Conservation (phyloP, 164 flowering plant genomes). For the Sextonia rubra region DNA sequence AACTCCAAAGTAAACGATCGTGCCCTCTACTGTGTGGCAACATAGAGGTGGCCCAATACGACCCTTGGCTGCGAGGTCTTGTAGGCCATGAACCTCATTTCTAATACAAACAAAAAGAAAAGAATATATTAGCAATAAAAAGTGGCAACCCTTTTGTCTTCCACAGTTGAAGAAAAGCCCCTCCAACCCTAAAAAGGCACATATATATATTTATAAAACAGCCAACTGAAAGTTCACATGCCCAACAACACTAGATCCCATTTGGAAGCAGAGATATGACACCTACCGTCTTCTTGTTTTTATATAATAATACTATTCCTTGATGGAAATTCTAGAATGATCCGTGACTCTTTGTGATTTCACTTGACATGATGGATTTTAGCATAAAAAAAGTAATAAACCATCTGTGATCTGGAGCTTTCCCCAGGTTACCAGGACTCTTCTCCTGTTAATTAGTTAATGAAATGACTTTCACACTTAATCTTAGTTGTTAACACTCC, state of each 20-base stretch:
- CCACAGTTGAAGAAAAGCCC: too few relatives aligned
- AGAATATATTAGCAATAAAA: too few relatives aligned
- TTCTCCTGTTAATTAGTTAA: not conserved
- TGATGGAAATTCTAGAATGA: conserved; percentile 30
- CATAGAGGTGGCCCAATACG: too few relatives aligned
- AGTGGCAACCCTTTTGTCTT: too few relatives aligned
- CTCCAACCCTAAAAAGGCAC: too few relatives aligned
- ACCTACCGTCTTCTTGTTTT: conserved; percentile 8
- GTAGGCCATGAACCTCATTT: too few relatives aligned
- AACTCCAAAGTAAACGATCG: too few relatives aligned
- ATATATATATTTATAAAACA: not conserved
- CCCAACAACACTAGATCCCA: conserved; percentile 12
- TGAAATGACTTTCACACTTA: not conserved
- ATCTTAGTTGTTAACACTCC: not conserved
- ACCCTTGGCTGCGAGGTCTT: too few relatives aligned
- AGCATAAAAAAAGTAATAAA: not conserved
- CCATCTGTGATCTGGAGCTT: not conserved
- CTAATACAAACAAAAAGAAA: too few relatives aligned
- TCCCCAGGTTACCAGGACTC: too few relatives aligned
- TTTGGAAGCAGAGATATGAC: conserved; percentile 4
- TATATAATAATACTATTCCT: not conserved
- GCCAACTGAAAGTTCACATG: conserved; percentile 26
- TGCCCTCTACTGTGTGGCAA: too few relatives aligned
- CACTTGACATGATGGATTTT: not conserved
- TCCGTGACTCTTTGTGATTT: conserved; percentile 21